A percentile compares a stretch with the other conserved stretches of the same genome.
These are phyloP conservation scores for Passiflora organensis DNA, from an alignment of 345 rosid species.

Conservation along the genomic window DNA sequence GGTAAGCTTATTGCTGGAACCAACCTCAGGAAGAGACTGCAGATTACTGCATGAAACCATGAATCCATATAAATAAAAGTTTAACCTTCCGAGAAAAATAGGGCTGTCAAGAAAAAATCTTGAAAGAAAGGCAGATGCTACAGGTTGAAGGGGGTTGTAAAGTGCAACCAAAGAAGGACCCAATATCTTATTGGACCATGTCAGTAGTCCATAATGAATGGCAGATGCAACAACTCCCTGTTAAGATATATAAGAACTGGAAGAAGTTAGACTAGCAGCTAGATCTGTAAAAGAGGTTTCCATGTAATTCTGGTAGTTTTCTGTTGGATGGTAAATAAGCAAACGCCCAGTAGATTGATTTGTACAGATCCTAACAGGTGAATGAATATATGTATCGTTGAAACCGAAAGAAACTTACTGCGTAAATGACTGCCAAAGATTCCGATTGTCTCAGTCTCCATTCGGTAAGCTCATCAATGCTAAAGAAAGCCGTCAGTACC, in stretches of 20 bases:
- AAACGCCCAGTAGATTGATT: no score
- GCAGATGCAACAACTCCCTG: slow-evolving; percentile 92
- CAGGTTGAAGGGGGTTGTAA: slow-evolving; percentile 95
- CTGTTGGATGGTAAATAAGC: no score
- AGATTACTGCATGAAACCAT: not conserved
- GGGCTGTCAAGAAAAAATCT: slow-evolving; percentile 91
- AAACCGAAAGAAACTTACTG: slow-evolving; percentile 57
- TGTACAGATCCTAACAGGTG: no score
- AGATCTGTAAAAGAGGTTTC: not conserved
- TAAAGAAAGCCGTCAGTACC: slow-evolving; percentile 62
- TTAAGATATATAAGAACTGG: slow-evolving; percentile 9
- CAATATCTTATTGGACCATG: slow-evolving; percentile 95
- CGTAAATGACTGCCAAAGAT: slow-evolving; percentile 73
- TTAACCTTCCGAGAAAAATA: slow-evolving; percentile 85
- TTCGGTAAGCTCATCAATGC: slow-evolving; percentile 58
- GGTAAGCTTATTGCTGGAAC: slow-evolving; percentile 10
- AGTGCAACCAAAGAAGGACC: slow-evolving; percentile 97
- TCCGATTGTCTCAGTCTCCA: slow-evolving; percentile 84
- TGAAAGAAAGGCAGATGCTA: slow-evolving; percentile 77
- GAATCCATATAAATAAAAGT: not conserved
- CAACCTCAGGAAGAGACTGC: not conserved
- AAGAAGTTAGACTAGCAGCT: no score
- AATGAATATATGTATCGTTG: slow-evolving; percentile 7
- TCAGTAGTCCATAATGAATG: slow-evolving; percentile 73
- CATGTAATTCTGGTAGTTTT: not conserved